Conservation (phyloP, 169 alveolate genomes). For the Plasmodium vivax region DNA sequence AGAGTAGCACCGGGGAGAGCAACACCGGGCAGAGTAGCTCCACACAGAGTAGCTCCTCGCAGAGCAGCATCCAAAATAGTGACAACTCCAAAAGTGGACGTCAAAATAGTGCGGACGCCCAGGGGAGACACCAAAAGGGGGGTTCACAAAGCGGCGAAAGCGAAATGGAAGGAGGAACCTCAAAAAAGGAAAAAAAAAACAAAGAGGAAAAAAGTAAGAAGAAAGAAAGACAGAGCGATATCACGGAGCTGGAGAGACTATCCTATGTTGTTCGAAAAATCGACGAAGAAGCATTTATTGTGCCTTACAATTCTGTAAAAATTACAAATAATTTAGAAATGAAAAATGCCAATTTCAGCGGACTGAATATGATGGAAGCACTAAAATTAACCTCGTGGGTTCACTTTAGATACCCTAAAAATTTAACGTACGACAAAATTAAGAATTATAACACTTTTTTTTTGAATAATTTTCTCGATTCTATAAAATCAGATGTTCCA, state of each 20-base stretch:
- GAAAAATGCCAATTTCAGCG: slow-evolving; percentile 53
- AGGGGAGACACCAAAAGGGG: not conserved
- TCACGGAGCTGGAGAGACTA: slow-evolving; percentile 27
- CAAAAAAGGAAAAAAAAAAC: not conserved
- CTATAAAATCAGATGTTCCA: slow-evolving; percentile 47
- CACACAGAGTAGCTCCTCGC: not conserved
- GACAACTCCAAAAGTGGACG: not conserved
- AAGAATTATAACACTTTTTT: slow-evolving; percentile 52
- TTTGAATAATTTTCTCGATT: slow-evolving; percentile 62
- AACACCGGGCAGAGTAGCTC: not conserved
- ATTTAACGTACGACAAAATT: slow-evolving; percentile 57
- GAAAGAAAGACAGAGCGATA: slow-evolving; percentile 10
- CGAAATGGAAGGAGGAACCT: not conserved
- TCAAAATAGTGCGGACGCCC: not conserved
- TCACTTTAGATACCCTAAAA: slow-evolving; percentile 68
- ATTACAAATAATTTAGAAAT: slow-evolving; percentile 50
- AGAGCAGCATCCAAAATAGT: not conserved
- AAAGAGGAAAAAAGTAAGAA: slow-evolving; percentile 12
- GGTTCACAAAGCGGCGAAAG: not conserved
- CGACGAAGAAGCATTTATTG: slow-evolving; percentile 56
- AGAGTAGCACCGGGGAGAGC: not conserved
- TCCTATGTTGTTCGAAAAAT: slow-evolving; percentile 28
- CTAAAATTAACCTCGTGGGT: slow-evolving; percentile 73
- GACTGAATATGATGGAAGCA: slow-evolving; percentile 54
- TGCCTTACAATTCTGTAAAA: slow-evolving; percentile 55